These are phyloP conservation scores for Hibiscus tridactylites DNA, from an alignment of 345 rosid genomes.

Conservation along the genomic window DNA sequence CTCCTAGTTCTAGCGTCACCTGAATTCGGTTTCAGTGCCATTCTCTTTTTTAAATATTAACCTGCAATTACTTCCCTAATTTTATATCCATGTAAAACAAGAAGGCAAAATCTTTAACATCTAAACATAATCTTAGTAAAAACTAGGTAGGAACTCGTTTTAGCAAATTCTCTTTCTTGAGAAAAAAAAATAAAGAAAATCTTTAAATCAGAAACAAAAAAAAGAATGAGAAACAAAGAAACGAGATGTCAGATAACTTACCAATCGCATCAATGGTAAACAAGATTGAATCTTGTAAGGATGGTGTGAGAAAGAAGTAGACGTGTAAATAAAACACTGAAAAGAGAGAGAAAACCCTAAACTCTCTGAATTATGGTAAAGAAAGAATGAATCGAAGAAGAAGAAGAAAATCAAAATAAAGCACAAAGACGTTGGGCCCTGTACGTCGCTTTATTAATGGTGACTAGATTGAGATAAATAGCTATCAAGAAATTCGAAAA, in stretches of 20 bases:
- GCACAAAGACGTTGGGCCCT: not conserved
- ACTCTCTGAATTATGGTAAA: not conserved
- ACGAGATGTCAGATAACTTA: slow-evolving; percentile 1
- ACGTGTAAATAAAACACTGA: slow-evolving; percentile 2
- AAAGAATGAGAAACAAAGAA: not conserved
- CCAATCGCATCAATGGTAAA: slow-evolving; percentile 11
- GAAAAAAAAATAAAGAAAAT: no score
- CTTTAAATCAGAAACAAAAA: not conserved
- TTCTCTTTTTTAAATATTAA: slow-evolving; percentile 11
- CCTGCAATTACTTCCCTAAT: slow-evolving; percentile 22
- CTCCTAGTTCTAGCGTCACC: slow-evolving; percentile 81
- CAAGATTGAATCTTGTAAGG: not conserved
- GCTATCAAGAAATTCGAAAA: not conserved
- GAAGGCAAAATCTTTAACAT: not conserved
- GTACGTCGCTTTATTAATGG: not conserved
- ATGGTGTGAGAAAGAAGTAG: not conserved
- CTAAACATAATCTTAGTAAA: not conserved
- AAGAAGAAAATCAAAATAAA: not conserved
- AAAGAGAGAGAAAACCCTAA: not conserved
- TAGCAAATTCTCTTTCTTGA: not conserved
- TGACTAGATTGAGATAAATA: not conserved
- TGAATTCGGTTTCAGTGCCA: slow-evolving; percentile 71
- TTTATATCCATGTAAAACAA: not conserved
- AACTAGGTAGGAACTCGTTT: not conserved
- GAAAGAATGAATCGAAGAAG: not conserved